Percentiles rank a stretch among this genome's conserved stretches.
phyloP scores from a whole-genome alignment of 2,329 filamentous ascomycete species.

The Teratosphaeria zuluensis region DNA sequence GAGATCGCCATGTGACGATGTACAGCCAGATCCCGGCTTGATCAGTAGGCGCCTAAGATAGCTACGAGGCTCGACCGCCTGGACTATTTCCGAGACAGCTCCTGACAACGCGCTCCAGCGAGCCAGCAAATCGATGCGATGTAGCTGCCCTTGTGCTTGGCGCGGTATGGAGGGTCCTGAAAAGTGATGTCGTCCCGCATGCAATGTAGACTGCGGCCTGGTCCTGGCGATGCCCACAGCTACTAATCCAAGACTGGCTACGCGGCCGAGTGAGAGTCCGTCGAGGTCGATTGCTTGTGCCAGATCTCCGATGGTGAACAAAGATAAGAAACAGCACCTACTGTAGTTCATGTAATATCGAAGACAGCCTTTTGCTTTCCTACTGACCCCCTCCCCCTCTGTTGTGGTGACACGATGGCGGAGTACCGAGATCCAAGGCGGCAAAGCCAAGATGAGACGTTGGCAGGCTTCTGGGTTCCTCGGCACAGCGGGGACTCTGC shows the following conservation, averaged over 20 bases:
- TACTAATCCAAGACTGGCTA: not conserved
- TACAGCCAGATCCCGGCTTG: not conserved
- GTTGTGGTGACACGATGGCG: not conserved
- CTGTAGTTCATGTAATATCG: not conserved
- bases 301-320: not conserved
- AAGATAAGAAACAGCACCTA: not conserved
- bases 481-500: not conserved
- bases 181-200: not conserved
- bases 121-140: not conserved
- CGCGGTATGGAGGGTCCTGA: not conserved
- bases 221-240: not conserved
- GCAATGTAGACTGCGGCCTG: not conserved
- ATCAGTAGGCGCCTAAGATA: not conserved
- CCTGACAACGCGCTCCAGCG: not conserved
- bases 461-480: not conserved
- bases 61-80: not conserved
- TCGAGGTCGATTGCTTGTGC: not conserved
- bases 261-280: not conserved
- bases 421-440: not conserved
- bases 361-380: not conserved
- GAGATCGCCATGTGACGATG: conserved; percentile 1
- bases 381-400: not conserved
- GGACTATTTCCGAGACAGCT: not conserved
- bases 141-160: not conserved
- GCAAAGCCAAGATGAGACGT: not conserved